Base-by-base conservation (phyloP, 2,329 filamentous ascomycete species). In the Fusarium falciforme region DNA sequence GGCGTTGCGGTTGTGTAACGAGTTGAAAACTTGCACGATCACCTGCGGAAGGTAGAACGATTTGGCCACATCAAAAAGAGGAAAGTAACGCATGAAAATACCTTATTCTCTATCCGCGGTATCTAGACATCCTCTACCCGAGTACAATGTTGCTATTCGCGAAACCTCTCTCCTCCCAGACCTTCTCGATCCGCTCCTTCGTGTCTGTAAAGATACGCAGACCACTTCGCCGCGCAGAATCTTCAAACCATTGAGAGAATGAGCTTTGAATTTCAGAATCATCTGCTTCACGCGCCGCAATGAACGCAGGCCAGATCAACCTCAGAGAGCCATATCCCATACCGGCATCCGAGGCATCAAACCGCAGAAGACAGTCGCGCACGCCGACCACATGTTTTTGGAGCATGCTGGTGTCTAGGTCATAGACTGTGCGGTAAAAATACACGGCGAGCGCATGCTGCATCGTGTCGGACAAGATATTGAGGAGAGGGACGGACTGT, bases 301-400 rank as follows among this genome's bases (percentile, higher is more conserved):
- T 66, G 14, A 68, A 75, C 0, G 73, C 73, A 25, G 73, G 72
- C 73, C 73, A 75, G 3, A 73, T 68, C 6, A 75, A 11, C 7
- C 72, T 57, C 36, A 75, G 22, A 7, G 72, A 70, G 0, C 72
- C 73, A 2, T 71, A 75, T 0, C 69, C 73, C 66, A 67, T 66
- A 0, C 67, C 72, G 0, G 66, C 69, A 40, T 73, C 66, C 0
- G 61, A 55, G 3, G 25, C 64, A 2, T 75, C 70, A 52, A 75
- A 75, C 11, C 67, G 66, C 2, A 73, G 38, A 3, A 75, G n/a
- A 2, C 72, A 59, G 25, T 75, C 70, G 0, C 72, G 69, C 1
- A 75, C 72, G 1, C 57, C 58, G 22, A 67, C 22, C 2, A 75
- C 73, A 38, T 73, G 55, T 4, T 58, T 64, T 27, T 75, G 59